These are phyloP conservation scores for Spathaspora passalidarum DNA, from an alignment of 805 yeast species.

Conservation along the genomic window DNA sequence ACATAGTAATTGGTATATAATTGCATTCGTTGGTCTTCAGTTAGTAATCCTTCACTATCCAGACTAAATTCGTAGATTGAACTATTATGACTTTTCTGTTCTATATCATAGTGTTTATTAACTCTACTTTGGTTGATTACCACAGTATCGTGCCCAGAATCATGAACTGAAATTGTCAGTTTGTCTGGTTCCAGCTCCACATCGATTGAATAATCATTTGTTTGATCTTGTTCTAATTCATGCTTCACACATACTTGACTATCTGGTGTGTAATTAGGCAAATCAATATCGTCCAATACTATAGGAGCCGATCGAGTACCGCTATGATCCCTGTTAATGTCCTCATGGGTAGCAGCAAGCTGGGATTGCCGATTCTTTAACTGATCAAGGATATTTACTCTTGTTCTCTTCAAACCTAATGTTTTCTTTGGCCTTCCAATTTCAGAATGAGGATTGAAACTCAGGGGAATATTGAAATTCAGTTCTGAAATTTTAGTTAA, in stretches of 20 bases:
- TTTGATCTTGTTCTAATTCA: not conserved
- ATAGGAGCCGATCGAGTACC: not conserved
- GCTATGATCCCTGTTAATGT: too few species aligned
- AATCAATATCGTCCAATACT: too few species aligned
- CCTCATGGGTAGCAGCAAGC: too few species aligned
- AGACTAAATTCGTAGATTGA: constrained; percentile 11
- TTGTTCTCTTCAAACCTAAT: constrained; percentile 15
- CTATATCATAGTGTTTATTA: not conserved
- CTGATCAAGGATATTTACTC: constrained; percentile 14
- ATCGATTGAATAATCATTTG: not conserved
- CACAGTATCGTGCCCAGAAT: too few species aligned
- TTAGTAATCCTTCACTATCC: constrained; percentile 38
- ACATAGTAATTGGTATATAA: constrained; percentile 39
- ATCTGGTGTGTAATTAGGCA: not conserved
- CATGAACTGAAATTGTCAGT: not conserved
- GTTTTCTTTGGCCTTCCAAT: constrained; percentile 8
- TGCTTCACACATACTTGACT: too few species aligned
- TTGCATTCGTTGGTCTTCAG: constrained; percentile 33
- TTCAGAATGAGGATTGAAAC: not conserved
- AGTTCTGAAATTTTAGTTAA: too few species aligned
- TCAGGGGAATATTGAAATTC: not conserved
- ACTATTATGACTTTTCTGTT: not conserved
- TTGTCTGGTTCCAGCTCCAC: not conserved
- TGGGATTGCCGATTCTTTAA: constrained; percentile 8
- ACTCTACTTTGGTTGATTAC: not conserved